Base-by-base conservation (phyloP, 2,329 filamentous ascomycete genomes). In the Massarina eburnea region DNA sequence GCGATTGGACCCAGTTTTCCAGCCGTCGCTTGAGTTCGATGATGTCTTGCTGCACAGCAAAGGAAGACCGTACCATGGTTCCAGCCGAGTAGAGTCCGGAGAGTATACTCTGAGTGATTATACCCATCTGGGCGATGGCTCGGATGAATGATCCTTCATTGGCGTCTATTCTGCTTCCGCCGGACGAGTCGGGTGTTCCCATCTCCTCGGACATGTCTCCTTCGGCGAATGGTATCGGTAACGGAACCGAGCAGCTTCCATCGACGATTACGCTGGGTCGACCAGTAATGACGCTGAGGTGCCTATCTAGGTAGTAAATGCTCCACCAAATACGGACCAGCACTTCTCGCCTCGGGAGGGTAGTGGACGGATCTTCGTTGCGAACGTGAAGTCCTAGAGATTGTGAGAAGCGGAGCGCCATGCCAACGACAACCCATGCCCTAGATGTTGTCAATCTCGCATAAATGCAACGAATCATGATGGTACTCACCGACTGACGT, bases 311-410 rank as follows among this genome's bases (percentile, higher is more conserved):
- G 7, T 61, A 66, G 46, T 68, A 71, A 10, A 74, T 45, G 36
- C 70, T 69, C 68, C 72, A 73, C 72, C 72, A 75, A 12, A 69
- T 62, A 18, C 66, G 64, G 3, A 69, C 59, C 39, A 71, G 49
- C 3, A 63, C 63, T 47, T 74, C 70, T 46, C 61, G 66, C 35
- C 66, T 58, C 10, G 54, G 43, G 6, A 59, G 55, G 12, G 59
- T 44, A 5, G 64, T 52, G 5, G 59, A 60, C 1, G 62, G 59
- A 34, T 64, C 64, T 35, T 65, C 55, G 34, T 72, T 73, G 5
- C 64, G 62, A 32, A 74, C 53, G 44, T 73, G 70, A 7, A 75
- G 56, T 19, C 70, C 71, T 14, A 72, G 62, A 2, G 62, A 61
- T 52, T 66, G 58, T 54, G 71, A 54, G 27, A 52, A 63, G 3